These are phyloP conservation scores for Podaxis sp. DNA, from an alignment of 768 basidiomycete genomes.

Conservation along the genomic window DNA sequence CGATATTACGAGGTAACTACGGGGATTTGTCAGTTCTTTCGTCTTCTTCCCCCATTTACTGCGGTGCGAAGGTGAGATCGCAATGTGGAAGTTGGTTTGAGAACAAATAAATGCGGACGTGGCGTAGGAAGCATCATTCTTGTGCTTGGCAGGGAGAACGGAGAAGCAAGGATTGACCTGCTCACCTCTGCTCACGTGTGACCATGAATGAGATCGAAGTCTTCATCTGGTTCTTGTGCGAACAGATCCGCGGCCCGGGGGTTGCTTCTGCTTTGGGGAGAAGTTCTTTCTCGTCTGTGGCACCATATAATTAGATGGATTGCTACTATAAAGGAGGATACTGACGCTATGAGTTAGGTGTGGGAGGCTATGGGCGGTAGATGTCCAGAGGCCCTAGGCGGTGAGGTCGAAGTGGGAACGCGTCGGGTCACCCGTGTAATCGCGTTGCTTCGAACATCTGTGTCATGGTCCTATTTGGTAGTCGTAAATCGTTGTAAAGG, in stretches of 20 bases:
- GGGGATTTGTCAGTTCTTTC: conserved; percentile 51
- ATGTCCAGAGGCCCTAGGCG: no score
- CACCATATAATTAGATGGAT: no score
- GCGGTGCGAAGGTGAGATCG: conserved; percentile 56
- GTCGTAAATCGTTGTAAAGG: no score
- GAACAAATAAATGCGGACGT: not conserved
- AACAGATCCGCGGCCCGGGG: conserved; percentile 57
- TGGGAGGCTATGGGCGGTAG: no score
- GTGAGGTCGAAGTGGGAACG: no score
- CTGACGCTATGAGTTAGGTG: no score
- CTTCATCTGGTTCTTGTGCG: conserved; percentile 31
- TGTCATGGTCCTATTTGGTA: no score
- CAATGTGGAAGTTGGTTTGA: conserved; percentile 65
- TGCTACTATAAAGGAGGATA: no score
- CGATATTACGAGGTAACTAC: conserved; percentile 61
- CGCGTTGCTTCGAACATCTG: no score
- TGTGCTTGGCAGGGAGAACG: not conserved
- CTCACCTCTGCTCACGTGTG: conserved; percentile 59
- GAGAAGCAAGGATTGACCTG: conserved; percentile 11
- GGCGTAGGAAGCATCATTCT: no score
- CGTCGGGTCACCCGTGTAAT: no score
- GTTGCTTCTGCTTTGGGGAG: conserved; percentile 27
- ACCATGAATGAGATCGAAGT: conserved; percentile 62
- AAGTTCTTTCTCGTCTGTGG: not conserved
- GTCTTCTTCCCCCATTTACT: conserved; percentile 60